A percentile compares a stretch with the other conserved stretches of the same genome.
These are phyloP conservation scores for Dissophora ornata DNA, from an alignment of 192 early-diverging fungal species.

Conservation along the genomic window DNA sequence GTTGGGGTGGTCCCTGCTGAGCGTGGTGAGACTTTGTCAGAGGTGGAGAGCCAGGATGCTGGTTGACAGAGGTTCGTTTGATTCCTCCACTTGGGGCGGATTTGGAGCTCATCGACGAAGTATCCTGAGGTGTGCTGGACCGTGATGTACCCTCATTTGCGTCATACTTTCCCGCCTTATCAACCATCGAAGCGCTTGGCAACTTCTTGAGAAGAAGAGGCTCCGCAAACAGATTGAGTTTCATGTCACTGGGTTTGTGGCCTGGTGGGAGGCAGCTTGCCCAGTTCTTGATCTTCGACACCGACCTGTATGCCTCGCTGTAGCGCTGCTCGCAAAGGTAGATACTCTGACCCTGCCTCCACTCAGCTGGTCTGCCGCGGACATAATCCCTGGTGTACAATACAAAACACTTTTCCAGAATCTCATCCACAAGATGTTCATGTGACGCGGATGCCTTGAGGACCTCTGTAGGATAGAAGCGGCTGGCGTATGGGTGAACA, in stretches of 20 bases:
- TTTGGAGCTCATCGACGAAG: background rate
- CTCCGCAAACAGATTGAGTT: constrained; percentile 50
- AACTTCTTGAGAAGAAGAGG: constrained; percentile 43
- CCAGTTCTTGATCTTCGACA: constrained; percentile 77
- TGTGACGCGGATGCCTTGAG: constrained; percentile 70
- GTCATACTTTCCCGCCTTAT: constrained; percentile 49
- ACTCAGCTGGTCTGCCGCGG: constrained; percentile 59
- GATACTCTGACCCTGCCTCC: constrained; percentile 63
- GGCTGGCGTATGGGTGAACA: constrained; percentile 63
- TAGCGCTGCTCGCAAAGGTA: constrained; percentile 76
- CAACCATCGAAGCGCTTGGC: constrained; percentile 49
- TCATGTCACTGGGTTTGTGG: constrained; percentile 46
- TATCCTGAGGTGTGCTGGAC: constrained; percentile 35
- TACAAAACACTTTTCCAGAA: constrained; percentile 72
- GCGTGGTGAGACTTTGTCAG: constrained; percentile 15
- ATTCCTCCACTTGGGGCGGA: background rate
- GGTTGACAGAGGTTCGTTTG: constrained; percentile 39
- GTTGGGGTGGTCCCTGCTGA: constrained; percentile 16
- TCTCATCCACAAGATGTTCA: constrained; percentile 62
- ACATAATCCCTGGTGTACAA: constrained; percentile 69
- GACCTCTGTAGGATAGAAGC: constrained; percentile 75
- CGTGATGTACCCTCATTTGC: constrained; percentile 17
- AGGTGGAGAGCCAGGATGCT: constrained; percentile 32
- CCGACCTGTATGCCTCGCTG: constrained; percentile 64
- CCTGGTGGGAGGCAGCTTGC: constrained; percentile 61